Percentiles rank a stretch among this genome's conserved stretches.
Conservation (phyloP, 257 asterid genomes). For the Nicotiana attenuata region DNA sequence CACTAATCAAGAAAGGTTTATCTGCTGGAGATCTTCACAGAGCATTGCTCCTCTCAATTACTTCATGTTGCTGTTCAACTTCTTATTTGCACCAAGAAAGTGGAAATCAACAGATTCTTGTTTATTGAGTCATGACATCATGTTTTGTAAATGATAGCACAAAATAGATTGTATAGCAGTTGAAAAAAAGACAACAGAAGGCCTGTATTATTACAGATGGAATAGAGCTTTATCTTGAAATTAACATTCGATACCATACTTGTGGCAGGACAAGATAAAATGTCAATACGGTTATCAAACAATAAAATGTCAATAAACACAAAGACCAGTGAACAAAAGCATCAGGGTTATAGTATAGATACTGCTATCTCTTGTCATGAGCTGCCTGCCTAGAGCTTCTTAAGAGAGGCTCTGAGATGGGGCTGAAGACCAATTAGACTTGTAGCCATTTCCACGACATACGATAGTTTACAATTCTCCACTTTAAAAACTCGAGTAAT, state of each 20-base stretch:
- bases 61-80: no score
- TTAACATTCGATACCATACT: neutral
- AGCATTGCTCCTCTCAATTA: no score
- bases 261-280: neutral
- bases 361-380: neutral
- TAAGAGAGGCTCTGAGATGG: slow-evolving; percentile 53
- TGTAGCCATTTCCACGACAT: slow-evolving; percentile 57
- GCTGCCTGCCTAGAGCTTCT: slow-evolving; percentile 23
- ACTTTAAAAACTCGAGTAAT: slow-evolving; percentile 46
- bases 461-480: slow-evolving; percentile 37
- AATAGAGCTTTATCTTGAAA: neutral
- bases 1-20: no score
- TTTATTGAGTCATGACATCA: no score
- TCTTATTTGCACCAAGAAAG: no score
- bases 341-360: neutral
- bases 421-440: slow-evolving; percentile 35
- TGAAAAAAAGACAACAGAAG: neutral
- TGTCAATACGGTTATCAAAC: neutral
- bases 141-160: no score
- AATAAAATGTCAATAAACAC: neutral
- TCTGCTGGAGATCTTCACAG: no score
- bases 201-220: neutral
- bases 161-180: neutral
- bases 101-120: no score
- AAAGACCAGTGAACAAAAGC: neutral